A percentile compares a stretch with the other conserved stretches of the same genome.
These are phyloP conservation scores for Papiliotrema nemorosa DNA, from an alignment of 1,284 basidiomycete species.

Conservation along the genomic window DNA sequence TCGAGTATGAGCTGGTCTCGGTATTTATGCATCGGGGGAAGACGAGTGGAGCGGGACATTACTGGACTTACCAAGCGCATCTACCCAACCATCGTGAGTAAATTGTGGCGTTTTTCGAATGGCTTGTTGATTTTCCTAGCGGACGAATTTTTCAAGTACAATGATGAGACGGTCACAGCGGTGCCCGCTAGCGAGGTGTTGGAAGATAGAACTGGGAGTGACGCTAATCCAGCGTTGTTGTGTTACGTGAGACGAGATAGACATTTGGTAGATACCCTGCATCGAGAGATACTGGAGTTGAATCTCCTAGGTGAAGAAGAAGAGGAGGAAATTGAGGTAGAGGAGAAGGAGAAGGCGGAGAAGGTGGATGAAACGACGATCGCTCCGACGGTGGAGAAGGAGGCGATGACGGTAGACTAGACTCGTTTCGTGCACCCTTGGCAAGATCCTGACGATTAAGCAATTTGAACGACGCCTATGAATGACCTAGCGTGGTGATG, in stretches of 20 bases:
- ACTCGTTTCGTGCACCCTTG: too few relatives aligned
- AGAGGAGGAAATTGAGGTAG: too few relatives aligned
- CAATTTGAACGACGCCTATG: neutral
- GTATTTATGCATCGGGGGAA: slow-evolving; percentile 97
- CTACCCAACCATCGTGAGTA: slow-evolving; percentile 43
- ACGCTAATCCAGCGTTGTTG: slow-evolving; percentile 48
- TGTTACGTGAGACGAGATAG: slow-evolving; percentile 47
- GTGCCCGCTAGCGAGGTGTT: slow-evolving; percentile 41
- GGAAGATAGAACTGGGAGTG: slow-evolving; percentile 40
- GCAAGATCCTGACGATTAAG: too few relatives aligned
- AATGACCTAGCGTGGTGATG: too few relatives aligned
- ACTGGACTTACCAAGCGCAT: slow-evolving; percentile 49
- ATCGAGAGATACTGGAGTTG: slow-evolving; percentile 31
- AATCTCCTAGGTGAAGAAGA: neutral
- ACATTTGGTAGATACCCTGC: slow-evolving; percentile 38
- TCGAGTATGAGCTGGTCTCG: slow-evolving; percentile 85
- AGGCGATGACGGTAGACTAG: too few relatives aligned
- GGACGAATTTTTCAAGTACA: slow-evolving; percentile 92
- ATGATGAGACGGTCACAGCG: slow-evolving; percentile 72
- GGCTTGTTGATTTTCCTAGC: slow-evolving; percentile 35
- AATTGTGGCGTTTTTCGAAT: too few relatives aligned
- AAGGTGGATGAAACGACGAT: too few relatives aligned
- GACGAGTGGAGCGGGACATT: slow-evolving; percentile 50
- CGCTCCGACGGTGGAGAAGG: too few relatives aligned
- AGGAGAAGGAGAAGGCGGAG: too few relatives aligned